A percentile compares a stretch with the other conserved stretches of the same genome.
Evolutionary conservation across 2,329 filamentous ascomycete genomes (phyloP).

Genomic region (Paraconiothyrium brasiliense): DNA sequence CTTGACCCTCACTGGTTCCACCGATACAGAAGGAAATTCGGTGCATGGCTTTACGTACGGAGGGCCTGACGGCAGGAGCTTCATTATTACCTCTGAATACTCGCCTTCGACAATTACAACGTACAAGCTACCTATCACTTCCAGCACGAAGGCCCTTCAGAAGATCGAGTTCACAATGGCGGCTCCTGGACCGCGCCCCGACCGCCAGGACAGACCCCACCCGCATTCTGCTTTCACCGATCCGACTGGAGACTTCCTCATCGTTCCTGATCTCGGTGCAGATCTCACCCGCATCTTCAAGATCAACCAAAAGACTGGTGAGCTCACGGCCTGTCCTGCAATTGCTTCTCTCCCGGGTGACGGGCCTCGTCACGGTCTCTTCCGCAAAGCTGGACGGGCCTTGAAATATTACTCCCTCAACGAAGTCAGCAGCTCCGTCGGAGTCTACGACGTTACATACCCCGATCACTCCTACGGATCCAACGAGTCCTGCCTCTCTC

Average conservation of each 20-base stretch:
- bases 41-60: slow-evolving; percentile 43
- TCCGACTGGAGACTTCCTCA: slow-evolving; percentile 59
- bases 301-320: slow-evolving; percentile 57
- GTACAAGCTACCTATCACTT: slow-evolving; percentile 46
- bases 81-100: slow-evolving; percentile 35
- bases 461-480: slow-evolving; percentile 30
- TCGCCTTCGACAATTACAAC: slow-evolving; percentile 44
- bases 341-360: slow-evolving; percentile 57
- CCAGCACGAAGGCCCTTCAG: slow-evolving; percentile 36
- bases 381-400: slow-evolving; percentile 51
- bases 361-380: slow-evolving; percentile 64
- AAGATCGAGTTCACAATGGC: slow-evolving; percentile 42
- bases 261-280: slow-evolving; percentile 64
- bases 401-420: slow-evolving; percentile 45
- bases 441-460: slow-evolving; percentile 43
- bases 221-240: slow-evolving; percentile 63
- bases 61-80: slow-evolving; percentile 39
- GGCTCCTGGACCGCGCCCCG: slow-evolving; percentile 54
- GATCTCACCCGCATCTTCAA: slow-evolving; percentile 65
- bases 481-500: slow-evolving; percentile 33
- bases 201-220: slow-evolving; percentile 65
- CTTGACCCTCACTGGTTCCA: slow-evolving; percentile 34
- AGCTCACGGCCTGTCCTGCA: slow-evolving; percentile 57
- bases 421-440: slow-evolving; percentile 45
- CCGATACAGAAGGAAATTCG: slow-evolving; percentile 31